phyloP scores from a whole-genome alignment of 1,284 basidiomycete species.

The Clitocybe nebularis region DNA sequence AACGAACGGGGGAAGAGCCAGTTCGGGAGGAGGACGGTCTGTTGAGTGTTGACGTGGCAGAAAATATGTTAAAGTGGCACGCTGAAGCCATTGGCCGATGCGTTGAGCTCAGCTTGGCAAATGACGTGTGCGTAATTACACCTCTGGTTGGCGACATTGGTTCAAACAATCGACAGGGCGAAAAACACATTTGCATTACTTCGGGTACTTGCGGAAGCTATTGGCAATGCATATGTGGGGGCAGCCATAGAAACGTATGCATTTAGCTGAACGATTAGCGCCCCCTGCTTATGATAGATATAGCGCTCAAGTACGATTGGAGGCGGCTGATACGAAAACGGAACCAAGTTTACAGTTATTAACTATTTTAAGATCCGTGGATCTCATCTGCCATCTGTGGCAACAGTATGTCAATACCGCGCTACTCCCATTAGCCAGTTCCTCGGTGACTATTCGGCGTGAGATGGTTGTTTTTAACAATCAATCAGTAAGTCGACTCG shows the following conservation, averaged over 20 bases:
- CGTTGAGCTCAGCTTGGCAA: slow-evolving; percentile 77
- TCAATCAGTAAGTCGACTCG: slow-evolving; percentile 83
- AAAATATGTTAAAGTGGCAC: slow-evolving; percentile 93
- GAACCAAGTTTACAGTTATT: slow-evolving; percentile 82
- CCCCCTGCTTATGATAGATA: slow-evolving; percentile 9
- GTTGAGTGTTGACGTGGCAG: slow-evolving; percentile 72
- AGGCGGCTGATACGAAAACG: slow-evolving; percentile 68
- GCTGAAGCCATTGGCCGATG: slow-evolving; percentile 92
- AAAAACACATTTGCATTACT: slow-evolving; percentile 89
- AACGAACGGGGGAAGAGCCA: slow-evolving; percentile 62
- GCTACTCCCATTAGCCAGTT: slow-evolving; percentile 82
- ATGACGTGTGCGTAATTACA: slow-evolving; percentile 70
- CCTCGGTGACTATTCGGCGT: slow-evolving; percentile 82
- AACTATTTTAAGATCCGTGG: slow-evolving; percentile 68
- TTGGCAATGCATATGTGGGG: slow-evolving; percentile 87
- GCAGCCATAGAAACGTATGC: slow-evolving; percentile 87
- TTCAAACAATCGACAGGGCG: slow-evolving; percentile 58
- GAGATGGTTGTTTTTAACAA: slow-evolving; percentile 96
- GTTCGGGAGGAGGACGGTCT: slow-evolving; percentile 78
- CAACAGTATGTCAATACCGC: slow-evolving; percentile 95
- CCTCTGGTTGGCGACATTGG: too few species aligned
- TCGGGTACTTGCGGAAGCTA: slow-evolving; percentile 85
- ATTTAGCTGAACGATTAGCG: slow-evolving; percentile 2
- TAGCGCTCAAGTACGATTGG: slow-evolving; percentile 72
- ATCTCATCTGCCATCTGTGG: slow-evolving; percentile 93